Conservation (phyloP, 345 rosid genomes). For the Bruguiera parviflora region DNA sequence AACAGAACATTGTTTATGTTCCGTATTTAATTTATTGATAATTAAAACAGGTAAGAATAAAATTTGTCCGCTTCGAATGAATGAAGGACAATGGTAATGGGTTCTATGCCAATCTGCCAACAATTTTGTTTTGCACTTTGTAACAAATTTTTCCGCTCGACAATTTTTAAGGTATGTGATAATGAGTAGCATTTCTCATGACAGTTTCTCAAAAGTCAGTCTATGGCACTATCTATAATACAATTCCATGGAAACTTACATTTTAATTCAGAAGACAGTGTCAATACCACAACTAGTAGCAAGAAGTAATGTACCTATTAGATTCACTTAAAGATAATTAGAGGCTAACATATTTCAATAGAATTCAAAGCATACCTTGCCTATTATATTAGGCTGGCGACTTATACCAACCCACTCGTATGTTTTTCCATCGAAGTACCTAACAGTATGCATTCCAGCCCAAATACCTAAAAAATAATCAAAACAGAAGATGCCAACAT, state of each 20-base stretch:
- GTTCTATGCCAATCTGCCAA: too few relatives aligned
- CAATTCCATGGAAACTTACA: too few relatives aligned
- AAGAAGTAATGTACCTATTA: background rate
- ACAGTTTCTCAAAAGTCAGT: too few relatives aligned
- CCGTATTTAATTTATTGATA: too few relatives aligned
- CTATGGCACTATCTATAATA: too few relatives aligned
- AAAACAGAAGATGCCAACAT: background rate
- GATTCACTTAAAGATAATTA: background rate
- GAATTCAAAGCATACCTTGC: conserved; percentile 50
- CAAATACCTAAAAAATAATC: conserved; percentile 60
- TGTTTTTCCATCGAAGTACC: conserved; percentile 91
- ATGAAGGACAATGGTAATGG: too few relatives aligned
- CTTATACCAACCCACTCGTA: conserved; percentile 99
- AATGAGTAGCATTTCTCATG: background rate
- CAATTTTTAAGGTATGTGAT: too few relatives aligned
- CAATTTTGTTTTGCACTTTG: too few relatives aligned
- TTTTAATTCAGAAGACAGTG: background rate
- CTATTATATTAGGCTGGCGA: conserved; percentile 85
- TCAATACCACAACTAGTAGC: background rate
- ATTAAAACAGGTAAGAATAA: too few relatives aligned
- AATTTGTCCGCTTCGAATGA: too few relatives aligned
- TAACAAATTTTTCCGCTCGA: too few relatives aligned
- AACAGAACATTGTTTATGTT: too few relatives aligned
- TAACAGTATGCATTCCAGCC: conserved; percentile 97
- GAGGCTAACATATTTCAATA: background rate